Percentiles rank a stretch among this genome's conserved stretches.
Evolutionary conservation across 805 yeast genomes (phyloP).

Genomic region (Saccharomycopsis sp.): DNA sequence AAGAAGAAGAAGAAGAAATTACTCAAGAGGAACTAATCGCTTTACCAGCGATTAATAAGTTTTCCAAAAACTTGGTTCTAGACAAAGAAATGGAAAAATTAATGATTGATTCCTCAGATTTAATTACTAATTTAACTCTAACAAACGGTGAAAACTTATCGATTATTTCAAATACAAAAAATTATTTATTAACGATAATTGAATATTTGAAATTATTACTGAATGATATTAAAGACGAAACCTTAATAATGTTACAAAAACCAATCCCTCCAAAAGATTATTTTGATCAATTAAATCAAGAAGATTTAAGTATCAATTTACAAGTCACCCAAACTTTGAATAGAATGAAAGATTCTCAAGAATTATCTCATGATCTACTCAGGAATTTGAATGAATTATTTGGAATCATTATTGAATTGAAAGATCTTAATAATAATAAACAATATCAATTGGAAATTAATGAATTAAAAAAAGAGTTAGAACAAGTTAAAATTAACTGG

Average conservation of each 20-base stretch:
- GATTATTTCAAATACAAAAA: background rate
- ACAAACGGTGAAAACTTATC: constrained; percentile 7
- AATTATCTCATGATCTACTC: constrained; percentile 5
- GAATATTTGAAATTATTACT: background rate
- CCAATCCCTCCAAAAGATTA: background rate
- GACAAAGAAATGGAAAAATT: constrained; percentile 14
- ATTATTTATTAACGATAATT: constrained; percentile 3
- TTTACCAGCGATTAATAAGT: background rate
- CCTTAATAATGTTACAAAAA: background rate
- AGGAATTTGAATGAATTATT: background rate
- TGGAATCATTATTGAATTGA: background rate
- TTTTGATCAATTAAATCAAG: background rate
- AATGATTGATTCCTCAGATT: constrained; percentile 15
- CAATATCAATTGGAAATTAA: constrained; percentile 4
- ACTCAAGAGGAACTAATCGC: background rate
- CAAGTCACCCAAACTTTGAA: constrained; percentile 3
- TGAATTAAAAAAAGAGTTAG: constrained; percentile 19
- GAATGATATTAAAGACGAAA: background rate
- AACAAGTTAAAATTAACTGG: constrained; percentile 21
- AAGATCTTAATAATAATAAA: background rate
- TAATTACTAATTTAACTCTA: constrained; percentile 10
- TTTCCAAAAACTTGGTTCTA: background rate
- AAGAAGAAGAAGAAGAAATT: background rate
- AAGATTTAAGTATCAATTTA: background rate
- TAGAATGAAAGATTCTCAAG: background rate